These are phyloP conservation scores for Leishmania tarentolae DNA, from an alignment of 208 protist species.

Conservation along the genomic window DNA sequence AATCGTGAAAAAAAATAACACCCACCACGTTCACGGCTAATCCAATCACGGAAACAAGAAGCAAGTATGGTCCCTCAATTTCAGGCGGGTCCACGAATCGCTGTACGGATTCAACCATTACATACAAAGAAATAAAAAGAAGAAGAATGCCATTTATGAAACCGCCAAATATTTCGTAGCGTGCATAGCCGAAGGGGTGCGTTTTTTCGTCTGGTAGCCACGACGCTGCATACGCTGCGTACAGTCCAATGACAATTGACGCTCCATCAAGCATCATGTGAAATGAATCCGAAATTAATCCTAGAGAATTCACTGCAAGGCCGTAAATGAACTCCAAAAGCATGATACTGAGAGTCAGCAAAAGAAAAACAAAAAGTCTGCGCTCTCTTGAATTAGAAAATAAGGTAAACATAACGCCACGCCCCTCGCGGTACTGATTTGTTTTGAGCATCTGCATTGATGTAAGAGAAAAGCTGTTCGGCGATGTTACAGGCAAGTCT, in stretches of 20 bases:
- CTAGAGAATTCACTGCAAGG: slow-evolving; percentile 72
- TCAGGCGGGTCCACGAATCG: slow-evolving; percentile 77
- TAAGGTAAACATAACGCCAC: slow-evolving; percentile 8
- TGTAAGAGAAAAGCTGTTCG: neutral
- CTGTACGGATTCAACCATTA: slow-evolving; percentile 83
- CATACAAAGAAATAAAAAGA: slow-evolving; percentile 75
- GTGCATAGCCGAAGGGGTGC: slow-evolving; percentile 79
- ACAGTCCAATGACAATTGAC: slow-evolving; percentile 94
- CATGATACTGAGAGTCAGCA: slow-evolving; percentile 78
- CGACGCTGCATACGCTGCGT: slow-evolving; percentile 92
- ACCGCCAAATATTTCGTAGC: slow-evolving; percentile 83
- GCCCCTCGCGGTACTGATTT: slow-evolving; percentile 3
- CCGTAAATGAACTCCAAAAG: slow-evolving; percentile 87
- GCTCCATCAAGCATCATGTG: slow-evolving; percentile 98
- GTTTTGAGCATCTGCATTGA: slow-evolving; percentile 22
- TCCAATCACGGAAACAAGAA: slow-evolving; percentile 80
- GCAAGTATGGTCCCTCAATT: slow-evolving; percentile 75
- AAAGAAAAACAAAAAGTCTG: slow-evolving; percentile 70
- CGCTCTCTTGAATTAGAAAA: slow-evolving; percentile 41
- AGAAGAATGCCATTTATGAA: slow-evolving; percentile 90
- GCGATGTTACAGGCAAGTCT: neutral
- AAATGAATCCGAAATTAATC: slow-evolving; percentile 96
- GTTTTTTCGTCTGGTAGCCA: slow-evolving; percentile 83
- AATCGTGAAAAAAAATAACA: slow-evolving; percentile 84
- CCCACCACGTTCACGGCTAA: slow-evolving; percentile 86